Percentiles rank a stretch among this genome's conserved stretches.
Evolutionary conservation across 257 asterid species (phyloP).

Genomic region (Cinchona pubescens): DNA sequence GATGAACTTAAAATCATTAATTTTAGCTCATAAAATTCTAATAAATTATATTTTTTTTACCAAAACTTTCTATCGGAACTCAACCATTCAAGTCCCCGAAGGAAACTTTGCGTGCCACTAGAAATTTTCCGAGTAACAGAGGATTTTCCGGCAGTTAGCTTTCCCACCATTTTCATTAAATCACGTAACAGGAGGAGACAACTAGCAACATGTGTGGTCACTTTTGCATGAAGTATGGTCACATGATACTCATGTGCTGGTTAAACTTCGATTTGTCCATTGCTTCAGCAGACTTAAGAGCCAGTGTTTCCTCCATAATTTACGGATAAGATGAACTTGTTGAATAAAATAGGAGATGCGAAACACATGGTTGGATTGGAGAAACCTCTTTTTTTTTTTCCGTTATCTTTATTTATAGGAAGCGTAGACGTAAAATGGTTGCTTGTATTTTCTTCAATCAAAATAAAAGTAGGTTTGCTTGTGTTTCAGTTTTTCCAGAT

Average conservation of each 20-base stretch:
- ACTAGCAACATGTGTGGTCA: slow-evolving; percentile 4
- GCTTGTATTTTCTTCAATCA: background rate
- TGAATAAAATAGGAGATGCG: no score
- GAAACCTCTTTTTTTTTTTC: background rate
- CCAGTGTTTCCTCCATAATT: background rate
- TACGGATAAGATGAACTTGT: background rate
- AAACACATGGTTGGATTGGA: no score
- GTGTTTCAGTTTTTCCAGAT: background rate
- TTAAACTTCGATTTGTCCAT: background rate
- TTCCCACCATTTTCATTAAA: background rate
- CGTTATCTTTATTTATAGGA: background rate
- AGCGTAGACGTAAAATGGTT: background rate
- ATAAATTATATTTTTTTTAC: no score
- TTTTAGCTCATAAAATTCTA: no score
- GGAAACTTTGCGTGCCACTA: no score
- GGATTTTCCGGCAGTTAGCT: background rate
- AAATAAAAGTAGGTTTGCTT: background rate
- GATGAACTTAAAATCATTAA: no score
- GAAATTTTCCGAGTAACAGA: no score
- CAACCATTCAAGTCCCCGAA: no score
- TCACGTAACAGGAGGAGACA: background rate
- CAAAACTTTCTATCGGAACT: no score
- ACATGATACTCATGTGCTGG: slow-evolving; percentile 14
- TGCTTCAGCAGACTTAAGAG: background rate
- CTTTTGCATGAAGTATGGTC: slow-evolving; percentile 9